Evolutionary conservation across 1,284 basidiomycete species (phyloP).

Genomic region (Cutaneotrichosporon sp.): DNA sequence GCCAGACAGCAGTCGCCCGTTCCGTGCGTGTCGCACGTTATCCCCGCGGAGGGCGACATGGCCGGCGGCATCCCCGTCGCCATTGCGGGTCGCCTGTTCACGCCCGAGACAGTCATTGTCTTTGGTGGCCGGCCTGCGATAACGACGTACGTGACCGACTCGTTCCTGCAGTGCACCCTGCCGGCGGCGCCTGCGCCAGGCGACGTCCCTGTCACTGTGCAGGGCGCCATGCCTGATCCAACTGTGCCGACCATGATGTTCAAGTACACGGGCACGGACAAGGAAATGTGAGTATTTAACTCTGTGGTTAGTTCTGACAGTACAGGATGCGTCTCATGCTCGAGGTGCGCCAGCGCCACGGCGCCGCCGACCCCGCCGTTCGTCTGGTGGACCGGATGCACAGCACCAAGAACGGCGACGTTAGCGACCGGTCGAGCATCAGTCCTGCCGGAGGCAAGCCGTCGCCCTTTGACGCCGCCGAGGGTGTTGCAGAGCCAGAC

Average conservation of each 20-base stretch:
- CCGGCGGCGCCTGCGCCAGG: slow-evolving; percentile 79
- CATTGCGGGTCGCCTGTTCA: slow-evolving; percentile 82
- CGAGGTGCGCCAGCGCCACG: slow-evolving; percentile 35
- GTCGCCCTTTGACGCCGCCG: slow-evolving; percentile 17
- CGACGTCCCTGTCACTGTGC: slow-evolving; percentile 80
- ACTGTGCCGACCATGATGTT: slow-evolving; percentile 30
- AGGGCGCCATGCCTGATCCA: slow-evolving; percentile 49
- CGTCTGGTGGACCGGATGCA: slow-evolving; percentile 35
- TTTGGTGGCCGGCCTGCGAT: slow-evolving; percentile 82
- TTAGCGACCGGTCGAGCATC: slow-evolving; percentile 30
- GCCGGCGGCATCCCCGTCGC: slow-evolving; percentile 94
- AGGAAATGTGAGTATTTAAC: slow-evolving; percentile 38
- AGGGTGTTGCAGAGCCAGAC: slow-evolving; percentile 29
- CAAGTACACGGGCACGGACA: slow-evolving; percentile 37
- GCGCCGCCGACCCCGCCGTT: slow-evolving; percentile 31
- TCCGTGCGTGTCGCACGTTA: slow-evolving; percentile 55
- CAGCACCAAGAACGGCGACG: slow-evolving; percentile 25
- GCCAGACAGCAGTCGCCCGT: slow-evolving; percentile 16
- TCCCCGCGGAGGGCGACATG: slow-evolving; percentile 86
- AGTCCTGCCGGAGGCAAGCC: slow-evolving; percentile 21
- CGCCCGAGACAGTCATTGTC: slow-evolving; percentile 58
- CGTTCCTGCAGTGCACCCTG: slow-evolving; percentile 85
- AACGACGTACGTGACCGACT: slow-evolving; percentile 87
- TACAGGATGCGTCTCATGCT: slow-evolving; percentile 39
- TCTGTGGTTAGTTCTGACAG: not conserved